A percentile compares a stretch with the other conserved stretches of the same genome.
phyloP scores from a whole-genome alignment of 345 rosid species.

The Trapa bicornis region DNA sequence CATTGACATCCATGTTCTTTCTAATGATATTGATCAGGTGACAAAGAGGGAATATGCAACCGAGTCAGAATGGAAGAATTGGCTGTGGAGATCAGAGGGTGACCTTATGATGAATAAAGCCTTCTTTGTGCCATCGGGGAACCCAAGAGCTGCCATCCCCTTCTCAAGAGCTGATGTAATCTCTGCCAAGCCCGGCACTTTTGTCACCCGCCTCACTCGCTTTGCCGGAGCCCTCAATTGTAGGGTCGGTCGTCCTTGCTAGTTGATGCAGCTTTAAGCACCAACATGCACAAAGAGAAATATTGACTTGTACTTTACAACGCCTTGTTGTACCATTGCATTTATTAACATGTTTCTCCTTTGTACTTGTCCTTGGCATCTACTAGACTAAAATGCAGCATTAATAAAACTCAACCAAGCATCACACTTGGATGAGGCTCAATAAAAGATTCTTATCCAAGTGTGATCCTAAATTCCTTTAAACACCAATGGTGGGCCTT shows the following conservation, averaged over 20 bases:
- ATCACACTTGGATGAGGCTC: too few relatives aligned
- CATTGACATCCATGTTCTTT: background rate
- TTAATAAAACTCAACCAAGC: too few relatives aligned
- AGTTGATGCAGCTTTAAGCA: background rate
- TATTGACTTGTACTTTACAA: background rate
- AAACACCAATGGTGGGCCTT: too few relatives aligned
- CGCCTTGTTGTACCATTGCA: too few relatives aligned
- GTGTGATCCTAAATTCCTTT: too few relatives aligned
- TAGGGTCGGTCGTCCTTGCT: slow-evolving; percentile 22
- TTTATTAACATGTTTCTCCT: too few relatives aligned
- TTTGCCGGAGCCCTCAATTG: slow-evolving; percentile 20
- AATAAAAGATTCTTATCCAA: too few relatives aligned
- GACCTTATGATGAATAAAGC: slow-evolving; percentile 36
- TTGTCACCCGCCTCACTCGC: slow-evolving; percentile 20
- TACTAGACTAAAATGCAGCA: too few relatives aligned
- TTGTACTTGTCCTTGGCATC: too few relatives aligned
- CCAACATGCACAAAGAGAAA: too few relatives aligned
- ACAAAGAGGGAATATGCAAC: slow-evolving; percentile 31
- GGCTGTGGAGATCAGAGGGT: slow-evolving; percentile 31
- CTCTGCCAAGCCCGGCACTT: slow-evolving; percentile 17
- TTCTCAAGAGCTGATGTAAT: slow-evolving; percentile 16
- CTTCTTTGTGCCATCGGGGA: slow-evolving; percentile 21
- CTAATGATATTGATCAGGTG: slow-evolving; percentile 19
- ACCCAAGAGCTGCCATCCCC: background rate
- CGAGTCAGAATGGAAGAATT: slow-evolving; percentile 24